Percentiles rank a stretch among this genome's conserved stretches.
These are phyloP conservation scores for Tulasnella sp. DNA, from an alignment of 768 basidiomycete species.

Conservation along the genomic window DNA sequence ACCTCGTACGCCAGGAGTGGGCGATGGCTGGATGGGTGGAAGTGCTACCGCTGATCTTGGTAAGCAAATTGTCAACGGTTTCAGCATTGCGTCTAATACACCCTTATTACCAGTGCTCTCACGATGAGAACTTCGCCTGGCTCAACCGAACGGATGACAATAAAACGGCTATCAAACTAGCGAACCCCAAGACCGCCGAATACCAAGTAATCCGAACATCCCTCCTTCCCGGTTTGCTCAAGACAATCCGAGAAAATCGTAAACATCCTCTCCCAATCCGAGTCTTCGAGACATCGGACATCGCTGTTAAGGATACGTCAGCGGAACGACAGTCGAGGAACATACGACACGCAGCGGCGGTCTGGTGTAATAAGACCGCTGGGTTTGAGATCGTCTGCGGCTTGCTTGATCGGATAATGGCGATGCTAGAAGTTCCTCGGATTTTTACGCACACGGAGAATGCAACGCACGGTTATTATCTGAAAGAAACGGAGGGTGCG, in stretches of 20 bases:
- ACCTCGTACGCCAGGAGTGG: slow-evolving; percentile 88
- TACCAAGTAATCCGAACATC: slow-evolving; percentile 98
- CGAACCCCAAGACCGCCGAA: slow-evolving; percentile 96
- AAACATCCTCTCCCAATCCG: slow-evolving; percentile 90
- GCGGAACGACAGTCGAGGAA: slow-evolving; percentile 87
- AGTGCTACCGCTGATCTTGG: slow-evolving; percentile 90
- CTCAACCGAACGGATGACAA: slow-evolving; percentile 86
- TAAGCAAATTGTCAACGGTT: slow-evolving; percentile 47
- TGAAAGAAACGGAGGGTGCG: slow-evolving; percentile 82
- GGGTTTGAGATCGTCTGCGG: slow-evolving; percentile 98
- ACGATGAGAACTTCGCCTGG: slow-evolving; percentile 96
- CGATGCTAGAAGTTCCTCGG: slow-evolving; percentile 88
- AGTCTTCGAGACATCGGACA: slow-evolving; percentile 92
- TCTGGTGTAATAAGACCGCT: slow-evolving; percentile 96
- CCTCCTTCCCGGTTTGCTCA: slow-evolving; percentile 91
- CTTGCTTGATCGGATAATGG: slow-evolving; percentile 92
- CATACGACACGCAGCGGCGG: slow-evolving; percentile 81
- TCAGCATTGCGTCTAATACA: slow-evolving; percentile 12
- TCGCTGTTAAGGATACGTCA: slow-evolving; percentile 81
- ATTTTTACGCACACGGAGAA: slow-evolving; percentile 61
- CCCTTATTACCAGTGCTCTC: slow-evolving; percentile 74
- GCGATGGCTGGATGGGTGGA: slow-evolving; percentile 96
- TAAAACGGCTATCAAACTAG: slow-evolving; percentile 82
- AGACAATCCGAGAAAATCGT: slow-evolving; percentile 95
- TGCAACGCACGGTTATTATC: slow-evolving; percentile 82